Percentiles rank a stretch among this genome's conserved stretches.
phyloP scores from a whole-genome alignment of 805 yeast species.

The Pichia phayaonensis region DNA sequence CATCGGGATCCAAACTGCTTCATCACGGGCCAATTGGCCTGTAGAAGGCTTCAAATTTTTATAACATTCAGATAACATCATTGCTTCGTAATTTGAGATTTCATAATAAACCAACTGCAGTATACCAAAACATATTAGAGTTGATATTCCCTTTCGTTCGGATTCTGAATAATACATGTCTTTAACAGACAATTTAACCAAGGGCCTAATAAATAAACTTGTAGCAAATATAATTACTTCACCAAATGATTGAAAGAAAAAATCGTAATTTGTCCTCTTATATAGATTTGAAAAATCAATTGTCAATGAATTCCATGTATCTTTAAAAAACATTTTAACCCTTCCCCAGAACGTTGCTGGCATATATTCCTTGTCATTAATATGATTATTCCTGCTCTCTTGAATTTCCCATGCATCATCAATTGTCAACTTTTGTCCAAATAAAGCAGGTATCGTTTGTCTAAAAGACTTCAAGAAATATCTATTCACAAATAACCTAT shows the following conservation, averaged over 20 bases:
- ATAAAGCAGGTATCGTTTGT: conserved; percentile 1
- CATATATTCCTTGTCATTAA: no score
- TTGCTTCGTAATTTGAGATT: background rate
- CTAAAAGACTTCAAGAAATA: conserved; percentile 3
- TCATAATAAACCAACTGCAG: background rate
- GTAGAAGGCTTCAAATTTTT: background rate
- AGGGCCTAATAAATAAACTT: background rate
- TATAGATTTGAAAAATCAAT: conserved; percentile 1
- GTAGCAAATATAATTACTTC: background rate
- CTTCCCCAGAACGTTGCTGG: background rate
- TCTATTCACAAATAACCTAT: conserved; percentile 1
- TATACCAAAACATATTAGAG: background rate
- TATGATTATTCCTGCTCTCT: background rate
- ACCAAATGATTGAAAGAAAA: background rate
- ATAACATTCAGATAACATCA: background rate
- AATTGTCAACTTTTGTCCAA: background rate
- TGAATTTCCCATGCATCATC: conserved; percentile 5
- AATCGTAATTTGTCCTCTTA: background rate
- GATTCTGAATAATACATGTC: background rate
- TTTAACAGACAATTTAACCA: background rate
- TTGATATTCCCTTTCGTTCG: background rate
- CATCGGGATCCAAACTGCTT: background rate
- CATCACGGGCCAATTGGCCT: background rate
- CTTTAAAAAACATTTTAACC: background rate
- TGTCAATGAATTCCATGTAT: background rate